Evolutionary conservation across 2,329 filamentous ascomycete species (phyloP).

Genomic region (Cercospora janseana): DNA sequence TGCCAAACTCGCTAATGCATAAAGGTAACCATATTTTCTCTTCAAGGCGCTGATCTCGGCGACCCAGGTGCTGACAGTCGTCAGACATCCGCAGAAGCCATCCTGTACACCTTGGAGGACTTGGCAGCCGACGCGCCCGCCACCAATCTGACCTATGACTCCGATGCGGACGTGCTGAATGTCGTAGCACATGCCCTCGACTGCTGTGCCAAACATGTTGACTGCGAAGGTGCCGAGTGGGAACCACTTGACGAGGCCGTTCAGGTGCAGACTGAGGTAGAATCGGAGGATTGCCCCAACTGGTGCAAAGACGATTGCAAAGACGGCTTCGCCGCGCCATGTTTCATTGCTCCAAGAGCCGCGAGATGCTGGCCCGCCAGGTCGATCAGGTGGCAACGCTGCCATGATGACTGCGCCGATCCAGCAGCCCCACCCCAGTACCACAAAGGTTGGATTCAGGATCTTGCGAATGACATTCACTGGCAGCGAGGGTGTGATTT

Average conservation of each 20-base stretch:
- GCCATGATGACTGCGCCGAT: conserved; percentile 70
- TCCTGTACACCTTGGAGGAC: conserved; percentile 50
- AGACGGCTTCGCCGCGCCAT: conserved; percentile 75
- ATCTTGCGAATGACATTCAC: conserved; percentile 57
- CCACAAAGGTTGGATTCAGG: conserved; percentile 62
- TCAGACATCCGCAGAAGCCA: conserved; percentile 50
- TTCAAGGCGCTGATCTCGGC: conserved; percentile 43
- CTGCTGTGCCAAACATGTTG: conserved; percentile 72
- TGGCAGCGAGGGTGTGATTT: conserved; percentile 59
- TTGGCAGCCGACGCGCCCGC: conserved; percentile 45
- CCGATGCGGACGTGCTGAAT: conserved; percentile 61
- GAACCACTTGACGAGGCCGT: conserved; percentile 64
- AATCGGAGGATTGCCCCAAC: conserved; percentile 74
- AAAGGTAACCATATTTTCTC: conserved; percentile 63
- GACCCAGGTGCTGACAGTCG: conserved; percentile 52
- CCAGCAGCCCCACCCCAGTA: conserved; percentile 74
- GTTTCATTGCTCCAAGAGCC: conserved; percentile 46
- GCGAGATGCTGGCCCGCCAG: conserved; percentile 34
- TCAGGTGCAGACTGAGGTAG: conserved; percentile 69
- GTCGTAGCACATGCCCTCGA: conserved; percentile 76
- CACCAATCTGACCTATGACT: conserved; percentile 41
- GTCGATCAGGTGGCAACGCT: conserved; percentile 65
- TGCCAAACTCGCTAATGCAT: conserved; percentile 62
- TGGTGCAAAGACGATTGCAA: conserved; percentile 79
- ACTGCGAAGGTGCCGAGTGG: conserved; percentile 82